Evolutionary conservation across 75 land plant species (phyloP).

Genomic region (Selaginella moellendorffii): DNA sequence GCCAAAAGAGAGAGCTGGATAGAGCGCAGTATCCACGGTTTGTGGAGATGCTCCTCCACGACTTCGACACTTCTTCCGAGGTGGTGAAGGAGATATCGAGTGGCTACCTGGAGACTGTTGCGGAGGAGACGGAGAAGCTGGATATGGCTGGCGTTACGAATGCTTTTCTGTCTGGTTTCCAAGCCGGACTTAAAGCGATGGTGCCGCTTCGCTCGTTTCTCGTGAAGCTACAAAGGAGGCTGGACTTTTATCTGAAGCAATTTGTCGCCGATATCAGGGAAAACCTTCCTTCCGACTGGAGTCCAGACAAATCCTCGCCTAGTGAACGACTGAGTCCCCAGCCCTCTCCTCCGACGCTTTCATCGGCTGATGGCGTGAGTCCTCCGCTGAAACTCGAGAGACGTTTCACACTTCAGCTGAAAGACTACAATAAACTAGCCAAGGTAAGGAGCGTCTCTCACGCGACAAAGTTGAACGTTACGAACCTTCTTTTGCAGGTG

Average conservation of each 20-base stretch:
- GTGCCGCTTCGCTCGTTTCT: slow-evolving; percentile 68
- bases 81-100: slow-evolving; percentile 58
- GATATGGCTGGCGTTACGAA: slow-evolving; percentile 40
- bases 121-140: neutral
- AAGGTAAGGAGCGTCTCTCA: too few relatives aligned
- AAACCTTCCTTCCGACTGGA: neutral
- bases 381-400: slow-evolving; percentile 18
- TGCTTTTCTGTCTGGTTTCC: slow-evolving; percentile 62
- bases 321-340: too few relatives aligned
- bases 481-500: slow-evolving; percentile 30
- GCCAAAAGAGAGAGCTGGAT: slow-evolving; percentile 70
- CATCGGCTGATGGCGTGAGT: too few relatives aligned
- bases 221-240: slow-evolving; percentile 57
- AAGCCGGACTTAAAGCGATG: slow-evolving; percentile 56
- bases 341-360: neutral
- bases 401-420: slow-evolving; percentile 70
- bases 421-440: slow-evolving; percentile 63
- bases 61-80: slow-evolving; percentile 39
- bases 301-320: neutral
- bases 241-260: slow-evolving; percentile 42
- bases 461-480: neutral
- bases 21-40: slow-evolving; percentile 58
- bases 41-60: slow-evolving; percentile 77
- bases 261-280: slow-evolving; percentile 19
- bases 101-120: slow-evolving; percentile 44